A percentile compares a stretch with the other conserved stretches of the same genome.
These are phyloP conservation scores for Lactarius psammicola DNA, from an alignment of 768 basidiomycete species.

Conservation along the genomic window DNA sequence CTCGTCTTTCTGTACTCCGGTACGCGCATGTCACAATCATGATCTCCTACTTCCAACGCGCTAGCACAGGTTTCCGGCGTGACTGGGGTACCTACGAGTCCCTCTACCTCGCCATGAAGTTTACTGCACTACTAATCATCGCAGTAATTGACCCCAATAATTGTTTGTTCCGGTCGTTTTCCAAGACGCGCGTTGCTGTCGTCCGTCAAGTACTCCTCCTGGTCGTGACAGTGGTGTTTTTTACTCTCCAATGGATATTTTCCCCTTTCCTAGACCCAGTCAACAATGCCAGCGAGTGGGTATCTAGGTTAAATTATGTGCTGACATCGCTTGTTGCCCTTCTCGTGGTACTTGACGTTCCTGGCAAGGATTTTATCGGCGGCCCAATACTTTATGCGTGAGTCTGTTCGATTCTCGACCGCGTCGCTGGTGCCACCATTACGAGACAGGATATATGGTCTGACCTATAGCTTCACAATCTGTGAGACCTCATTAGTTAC, in stretches of 20 bases:
- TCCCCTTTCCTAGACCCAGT: conserved; percentile 68
- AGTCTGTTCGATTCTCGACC: conserved; percentile 31
- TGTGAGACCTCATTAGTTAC: conserved; percentile 43
- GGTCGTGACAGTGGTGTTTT: conserved; percentile 55
- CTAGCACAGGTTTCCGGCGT: conserved; percentile 59
- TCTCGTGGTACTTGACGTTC: conserved; percentile 56
- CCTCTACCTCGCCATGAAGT: conserved; percentile 65
- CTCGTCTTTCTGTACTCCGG: conserved; percentile 70
- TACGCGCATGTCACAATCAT: conserved; percentile 35
- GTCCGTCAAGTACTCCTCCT: conserved; percentile 63
- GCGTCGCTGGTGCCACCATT: neutral
- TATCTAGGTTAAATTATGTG: conserved; percentile 68
- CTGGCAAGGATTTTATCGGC: conserved; percentile 52
- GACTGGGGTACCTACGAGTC: conserved; percentile 68
- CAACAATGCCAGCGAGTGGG: conserved; percentile 75
- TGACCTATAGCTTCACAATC: conserved; percentile 66
- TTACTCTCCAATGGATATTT: conserved; percentile 57
- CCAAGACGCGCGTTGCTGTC: conserved; percentile 51
- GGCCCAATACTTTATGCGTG: conserved; percentile 66
- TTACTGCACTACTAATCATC: conserved; percentile 61
- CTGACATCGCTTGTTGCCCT: conserved; percentile 62
- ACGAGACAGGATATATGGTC: conserved; percentile 43
- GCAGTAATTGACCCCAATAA: conserved; percentile 69
- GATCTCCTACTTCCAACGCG: conserved; percentile 5
- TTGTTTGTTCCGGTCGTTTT: conserved; percentile 61